A percentile compares a stretch with the other conserved stretches of the same genome.
Evolutionary conservation across 352 stramenopile species (phyloP).

Genomic region (Pythium periplocum): DNA sequence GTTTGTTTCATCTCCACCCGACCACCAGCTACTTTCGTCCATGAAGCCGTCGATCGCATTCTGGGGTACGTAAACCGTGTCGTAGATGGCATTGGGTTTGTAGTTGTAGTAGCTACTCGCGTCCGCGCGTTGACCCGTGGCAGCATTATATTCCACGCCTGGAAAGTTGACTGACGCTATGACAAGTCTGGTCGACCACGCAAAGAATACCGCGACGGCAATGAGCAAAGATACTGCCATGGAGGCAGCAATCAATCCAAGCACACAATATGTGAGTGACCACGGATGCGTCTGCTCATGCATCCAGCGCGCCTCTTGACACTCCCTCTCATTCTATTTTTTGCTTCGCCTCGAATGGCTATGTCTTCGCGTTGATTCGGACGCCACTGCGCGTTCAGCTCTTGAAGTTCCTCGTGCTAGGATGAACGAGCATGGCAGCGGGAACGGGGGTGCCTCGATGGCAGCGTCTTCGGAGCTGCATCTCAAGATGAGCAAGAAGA

Average conservation of each 20-base stretch:
- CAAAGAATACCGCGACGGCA: background rate
- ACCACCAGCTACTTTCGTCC: slow-evolving; percentile 77
- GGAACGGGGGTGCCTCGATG: background rate
- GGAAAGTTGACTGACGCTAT: slow-evolving; percentile 46
- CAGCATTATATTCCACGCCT: slow-evolving; percentile 63
- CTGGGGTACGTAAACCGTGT: slow-evolving; percentile 49
- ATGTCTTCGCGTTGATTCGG: no score
- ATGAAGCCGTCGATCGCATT: slow-evolving; percentile 74
- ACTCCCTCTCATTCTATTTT: no score
- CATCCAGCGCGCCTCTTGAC: no score
- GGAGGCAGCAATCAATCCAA: no score
- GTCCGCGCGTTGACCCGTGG: slow-evolving; percentile 37
- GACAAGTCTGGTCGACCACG: background rate
- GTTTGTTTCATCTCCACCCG: slow-evolving; percentile 40
- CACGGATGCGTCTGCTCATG: no score
- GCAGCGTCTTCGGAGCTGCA: slow-evolving; percentile 48
- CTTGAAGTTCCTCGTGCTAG: slow-evolving; percentile 3
- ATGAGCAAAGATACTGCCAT: slow-evolving; percentile 6
- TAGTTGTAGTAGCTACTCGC: slow-evolving; percentile 80
- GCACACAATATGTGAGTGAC: no score
- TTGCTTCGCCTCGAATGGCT: no score
- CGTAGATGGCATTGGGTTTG: slow-evolving; percentile 47
- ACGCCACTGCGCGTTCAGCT: background rate
- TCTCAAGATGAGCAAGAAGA: slow-evolving; percentile 94
- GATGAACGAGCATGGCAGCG: background rate